phyloP scores from a whole-genome alignment of 2,329 filamentous ascomycete genomes.

The Stachybotrys chlorohalonatus region DNA sequence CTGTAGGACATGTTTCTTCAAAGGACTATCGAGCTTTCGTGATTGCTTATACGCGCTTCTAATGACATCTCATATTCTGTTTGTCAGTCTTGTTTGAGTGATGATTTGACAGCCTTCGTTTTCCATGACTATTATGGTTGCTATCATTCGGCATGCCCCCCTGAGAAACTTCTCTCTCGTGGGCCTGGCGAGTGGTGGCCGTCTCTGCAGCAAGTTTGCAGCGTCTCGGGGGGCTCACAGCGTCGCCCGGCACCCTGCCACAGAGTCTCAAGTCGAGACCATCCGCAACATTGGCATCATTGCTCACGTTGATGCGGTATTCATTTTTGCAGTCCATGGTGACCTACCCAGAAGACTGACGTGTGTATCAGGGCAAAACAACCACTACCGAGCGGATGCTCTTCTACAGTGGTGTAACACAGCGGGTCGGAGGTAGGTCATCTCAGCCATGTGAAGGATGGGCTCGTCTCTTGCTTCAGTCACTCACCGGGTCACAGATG shows the following conservation, averaged over 20 bases:
- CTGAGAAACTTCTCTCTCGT: background rate
- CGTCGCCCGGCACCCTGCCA: background rate
- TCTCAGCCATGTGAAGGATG: background rate
- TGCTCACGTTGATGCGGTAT: constrained; percentile 87
- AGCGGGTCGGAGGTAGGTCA: constrained; percentile 63
- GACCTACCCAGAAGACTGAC: constrained; percentile 1
- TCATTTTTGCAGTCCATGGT: background rate
- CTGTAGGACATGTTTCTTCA: no score
- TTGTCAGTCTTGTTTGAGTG: no score
- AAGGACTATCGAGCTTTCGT: no score
- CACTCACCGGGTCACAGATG: constrained; percentile 43
- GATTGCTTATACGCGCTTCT: no score
- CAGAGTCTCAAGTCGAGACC: constrained; percentile 25
- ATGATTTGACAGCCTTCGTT: background rate
- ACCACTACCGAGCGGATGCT: constrained; percentile 99
- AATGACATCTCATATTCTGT: no score
- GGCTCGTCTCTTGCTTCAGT: background rate
- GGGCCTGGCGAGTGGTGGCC: background rate
- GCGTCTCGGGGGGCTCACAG: background rate
- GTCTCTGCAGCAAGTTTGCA: background rate
- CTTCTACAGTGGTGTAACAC: constrained; percentile 85
- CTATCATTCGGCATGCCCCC: background rate
- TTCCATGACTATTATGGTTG: background rate
- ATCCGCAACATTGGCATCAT: constrained; percentile 97
- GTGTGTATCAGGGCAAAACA: constrained; percentile 63